Evolutionary conservation across 2,329 filamentous ascomycete genomes (phyloP).

Genomic region (Cylindrodendrum hubeiense): DNA sequence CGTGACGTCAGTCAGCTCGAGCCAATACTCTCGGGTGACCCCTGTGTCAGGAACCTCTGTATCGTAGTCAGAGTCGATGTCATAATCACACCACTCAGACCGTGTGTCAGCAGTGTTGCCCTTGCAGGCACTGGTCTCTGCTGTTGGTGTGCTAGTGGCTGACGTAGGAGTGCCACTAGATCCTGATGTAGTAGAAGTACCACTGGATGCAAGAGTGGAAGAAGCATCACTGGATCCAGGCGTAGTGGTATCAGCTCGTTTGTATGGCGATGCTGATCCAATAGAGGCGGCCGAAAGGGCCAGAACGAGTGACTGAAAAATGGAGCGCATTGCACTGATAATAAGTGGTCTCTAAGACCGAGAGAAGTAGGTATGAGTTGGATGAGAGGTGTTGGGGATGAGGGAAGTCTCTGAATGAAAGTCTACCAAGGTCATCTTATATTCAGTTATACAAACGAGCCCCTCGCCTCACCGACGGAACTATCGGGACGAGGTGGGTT

Average conservation of each 20-base stretch:
- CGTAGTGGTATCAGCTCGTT: too few relatives aligned
- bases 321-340: background rate
- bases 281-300: background rate
- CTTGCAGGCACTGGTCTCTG: slow-evolving; percentile 1
- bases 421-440: too few relatives aligned
- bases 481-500: too few relatives aligned
- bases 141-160: too few relatives aligned
- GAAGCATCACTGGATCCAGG: too few relatives aligned
- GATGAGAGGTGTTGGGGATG: background rate
- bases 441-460: too few relatives aligned
- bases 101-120: slow-evolving; percentile 47
- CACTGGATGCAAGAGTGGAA: too few relatives aligned
- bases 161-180: too few relatives aligned
- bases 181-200: too few relatives aligned
- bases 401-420: background rate
- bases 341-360: too few relatives aligned
- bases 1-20: slow-evolving; percentile 55
- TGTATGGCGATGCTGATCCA: background rate
- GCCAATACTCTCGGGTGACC: slow-evolving; percentile 63
- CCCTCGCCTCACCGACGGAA: too few relatives aligned
- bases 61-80: slow-evolving; percentile 61
- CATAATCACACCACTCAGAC: slow-evolving; percentile 60
- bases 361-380: background rate
- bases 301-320: background rate
- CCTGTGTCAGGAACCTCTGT: slow-evolving; percentile 58